Evolutionary conservation across 2,329 filamentous ascomycete genomes (phyloP).

Genomic region (Scopulariopsis brevicaulis): DNA sequence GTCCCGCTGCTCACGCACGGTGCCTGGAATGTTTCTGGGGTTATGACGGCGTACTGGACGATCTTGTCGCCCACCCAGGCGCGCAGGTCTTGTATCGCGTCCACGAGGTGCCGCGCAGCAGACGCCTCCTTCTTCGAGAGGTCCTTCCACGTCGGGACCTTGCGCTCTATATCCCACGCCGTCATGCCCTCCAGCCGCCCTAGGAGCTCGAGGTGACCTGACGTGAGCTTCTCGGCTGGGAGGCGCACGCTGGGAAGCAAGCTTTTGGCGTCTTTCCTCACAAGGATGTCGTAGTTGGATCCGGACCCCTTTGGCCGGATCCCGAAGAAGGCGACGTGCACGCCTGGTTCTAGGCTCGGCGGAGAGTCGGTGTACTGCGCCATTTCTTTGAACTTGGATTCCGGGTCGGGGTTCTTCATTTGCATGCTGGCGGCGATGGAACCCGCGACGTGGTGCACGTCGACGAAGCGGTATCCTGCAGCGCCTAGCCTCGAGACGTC

Average conservation of each 20-base stretch:
- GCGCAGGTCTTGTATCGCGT: slow-evolving; percentile 26
- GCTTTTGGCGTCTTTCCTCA: slow-evolving; percentile 41
- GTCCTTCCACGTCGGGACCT: slow-evolving; percentile 22
- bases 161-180: slow-evolving; percentile 24
- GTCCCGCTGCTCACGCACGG: slow-evolving; percentile 17
- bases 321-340: slow-evolving; percentile 48
- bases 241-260: slow-evolving; percentile 49
- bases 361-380: slow-evolving; percentile 39
- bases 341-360: slow-evolving; percentile 30
- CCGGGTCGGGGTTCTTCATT: slow-evolving; percentile 52
- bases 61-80: slow-evolving; percentile 29
- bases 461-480: slow-evolving; percentile 68
- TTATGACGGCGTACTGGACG: slow-evolving; percentile 33
- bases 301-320: slow-evolving; percentile 37
- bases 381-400: slow-evolving; percentile 51
- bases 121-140: slow-evolving; percentile 25
- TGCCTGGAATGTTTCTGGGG: slow-evolving; percentile 27
- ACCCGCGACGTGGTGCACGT: slow-evolving; percentile 53
- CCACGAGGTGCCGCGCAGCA: slow-evolving; percentile 32
- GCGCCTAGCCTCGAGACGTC: slow-evolving; percentile 57
- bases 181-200: slow-evolving; percentile 33
- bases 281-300: slow-evolving; percentile 52
- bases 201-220: slow-evolving; percentile 43
- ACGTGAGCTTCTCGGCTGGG: slow-evolving; percentile 37
- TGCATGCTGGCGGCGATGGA: slow-evolving; percentile 65